A percentile compares a stretch with the other conserved stretches of the same genome.
Evolutionary conservation across 2,329 filamentous ascomycete genomes (phyloP).

Genomic region (Periconia sp.): DNA sequence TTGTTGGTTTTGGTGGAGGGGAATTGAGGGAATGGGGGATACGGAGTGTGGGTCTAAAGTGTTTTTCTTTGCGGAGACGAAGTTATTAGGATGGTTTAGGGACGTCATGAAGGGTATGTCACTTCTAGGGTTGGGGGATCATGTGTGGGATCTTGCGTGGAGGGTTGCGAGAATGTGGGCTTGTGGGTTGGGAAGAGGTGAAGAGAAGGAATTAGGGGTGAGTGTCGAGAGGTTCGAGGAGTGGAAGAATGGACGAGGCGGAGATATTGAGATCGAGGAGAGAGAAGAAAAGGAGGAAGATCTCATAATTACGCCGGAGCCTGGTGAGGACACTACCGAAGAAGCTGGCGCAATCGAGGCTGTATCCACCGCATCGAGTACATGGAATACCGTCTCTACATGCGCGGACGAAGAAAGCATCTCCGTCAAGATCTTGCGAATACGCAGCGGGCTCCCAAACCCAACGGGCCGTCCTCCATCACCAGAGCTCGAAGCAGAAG

Average conservation of each 20-base stretch:
- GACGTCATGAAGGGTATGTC: not conserved
- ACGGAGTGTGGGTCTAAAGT: not conserved
- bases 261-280: not conserved
- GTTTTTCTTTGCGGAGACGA: not conserved
- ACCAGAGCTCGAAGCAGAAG: too few species aligned
- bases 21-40: not conserved
- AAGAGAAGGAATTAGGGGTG: not conserved
- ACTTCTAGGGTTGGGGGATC: not conserved
- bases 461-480: too few species aligned
- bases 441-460: too few species aligned
- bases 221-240: not conserved
- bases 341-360: not conserved
- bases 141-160: not conserved
- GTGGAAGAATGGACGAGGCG: not conserved
- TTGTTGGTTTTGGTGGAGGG: constrained; percentile 28
- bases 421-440: not conserved
- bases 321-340: not conserved
- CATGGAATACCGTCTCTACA: not conserved
- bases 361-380: not conserved
- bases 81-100: not conserved
- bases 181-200: not conserved
- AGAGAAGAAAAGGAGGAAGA: too few species aligned
- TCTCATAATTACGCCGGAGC: too few species aligned
- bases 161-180: not conserved
- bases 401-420: not conserved